Conservation (phyloP, 768 basidiomycete genomes). For the Lactarius hengduanensis region DNA sequence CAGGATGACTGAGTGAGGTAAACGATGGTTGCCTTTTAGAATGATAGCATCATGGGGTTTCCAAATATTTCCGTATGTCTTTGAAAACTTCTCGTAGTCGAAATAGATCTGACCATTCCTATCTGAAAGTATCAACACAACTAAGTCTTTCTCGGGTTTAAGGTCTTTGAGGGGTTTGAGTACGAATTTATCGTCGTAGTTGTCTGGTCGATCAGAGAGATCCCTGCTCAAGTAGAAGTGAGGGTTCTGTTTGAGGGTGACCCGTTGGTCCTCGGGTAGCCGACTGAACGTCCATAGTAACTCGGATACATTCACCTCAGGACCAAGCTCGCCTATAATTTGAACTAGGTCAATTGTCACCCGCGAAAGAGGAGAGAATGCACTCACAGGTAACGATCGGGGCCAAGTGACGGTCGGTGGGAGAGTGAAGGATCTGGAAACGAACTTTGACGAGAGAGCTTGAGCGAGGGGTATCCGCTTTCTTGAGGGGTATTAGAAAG, state of each 20-base stretch:
- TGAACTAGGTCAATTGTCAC: background rate
- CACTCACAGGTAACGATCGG: slow-evolving; percentile 20
- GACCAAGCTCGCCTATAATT: slow-evolving; percentile 18
- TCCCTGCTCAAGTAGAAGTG: slow-evolving; percentile 23
- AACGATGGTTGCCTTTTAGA: slow-evolving; percentile 16
- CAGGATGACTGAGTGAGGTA: background rate
- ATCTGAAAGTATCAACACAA: slow-evolving; percentile 21
- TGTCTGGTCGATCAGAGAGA: slow-evolving; percentile 18
- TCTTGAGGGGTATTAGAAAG: slow-evolving; percentile 6
- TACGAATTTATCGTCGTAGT: slow-evolving; percentile 18
- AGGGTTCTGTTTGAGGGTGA: slow-evolving; percentile 25
- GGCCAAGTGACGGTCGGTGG: slow-evolving; percentile 20
- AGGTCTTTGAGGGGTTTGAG: slow-evolving; percentile 24
- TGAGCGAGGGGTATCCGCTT: slow-evolving; percentile 7
- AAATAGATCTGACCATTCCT: slow-evolving; percentile 25
- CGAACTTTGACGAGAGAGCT: slow-evolving; percentile 20
- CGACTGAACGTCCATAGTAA: slow-evolving; percentile 24
- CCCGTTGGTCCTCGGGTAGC: slow-evolving; percentile 24
- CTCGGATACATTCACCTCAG: slow-evolving; percentile 22
- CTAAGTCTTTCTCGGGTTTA: slow-evolving; percentile 18
- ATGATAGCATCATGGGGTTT: slow-evolving; percentile 18
- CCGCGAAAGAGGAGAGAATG: background rate
- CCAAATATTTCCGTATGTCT: slow-evolving; percentile 26
- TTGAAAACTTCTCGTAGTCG: slow-evolving; percentile 24
- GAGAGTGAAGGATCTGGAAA: slow-evolving; percentile 22